Evolutionary conservation across 2,329 filamentous ascomycete genomes (phyloP).

Genomic region (Chrysoporthe cubensis): DNA sequence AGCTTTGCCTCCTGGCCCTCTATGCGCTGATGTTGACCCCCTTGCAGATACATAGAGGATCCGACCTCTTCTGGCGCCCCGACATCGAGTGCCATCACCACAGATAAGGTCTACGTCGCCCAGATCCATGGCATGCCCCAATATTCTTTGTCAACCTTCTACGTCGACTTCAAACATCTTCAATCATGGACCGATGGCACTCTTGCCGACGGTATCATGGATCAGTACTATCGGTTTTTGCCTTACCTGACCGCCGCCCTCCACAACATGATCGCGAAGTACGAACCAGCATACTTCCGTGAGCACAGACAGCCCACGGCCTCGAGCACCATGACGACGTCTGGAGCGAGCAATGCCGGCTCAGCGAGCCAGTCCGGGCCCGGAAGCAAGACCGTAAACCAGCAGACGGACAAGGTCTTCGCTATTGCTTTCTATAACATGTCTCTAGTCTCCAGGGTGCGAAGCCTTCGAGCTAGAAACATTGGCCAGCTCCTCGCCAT

Average conservation of each 20-base stretch:
- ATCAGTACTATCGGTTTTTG: constrained; percentile 92
- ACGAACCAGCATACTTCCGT: constrained; percentile 92
- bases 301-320: constrained; percentile 86
- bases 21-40: constrained; percentile 14
- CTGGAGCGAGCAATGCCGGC: constrained; percentile 65
- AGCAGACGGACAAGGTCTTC: constrained; percentile 97
- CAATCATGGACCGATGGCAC: constrained; percentile 76
- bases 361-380: constrained; percentile 68
- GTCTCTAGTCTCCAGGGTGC: constrained; percentile 82
- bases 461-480: constrained; percentile 83
- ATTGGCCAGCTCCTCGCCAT: constrained; percentile 94
- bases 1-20: constrained; percentile 1
- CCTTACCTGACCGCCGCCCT: constrained; percentile 88
- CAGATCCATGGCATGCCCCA: constrained; percentile 78
- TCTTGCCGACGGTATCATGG: constrained; percentile 82
- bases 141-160: constrained; percentile 80
- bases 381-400: constrained; percentile 79
- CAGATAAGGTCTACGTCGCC: constrained; percentile 82
- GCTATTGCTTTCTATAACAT: constrained; percentile 92
- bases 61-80: constrained; percentile 65
- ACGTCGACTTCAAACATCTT: constrained; percentile 86
- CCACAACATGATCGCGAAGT: constrained; percentile 91
- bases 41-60: constrained; percentile 67
- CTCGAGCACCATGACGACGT: constrained; percentile 72
- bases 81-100: constrained; percentile 71